These are phyloP conservation scores for Naegleria fowleri DNA, from an alignment of 208 protist genomes.

Conservation along the genomic window DNA sequence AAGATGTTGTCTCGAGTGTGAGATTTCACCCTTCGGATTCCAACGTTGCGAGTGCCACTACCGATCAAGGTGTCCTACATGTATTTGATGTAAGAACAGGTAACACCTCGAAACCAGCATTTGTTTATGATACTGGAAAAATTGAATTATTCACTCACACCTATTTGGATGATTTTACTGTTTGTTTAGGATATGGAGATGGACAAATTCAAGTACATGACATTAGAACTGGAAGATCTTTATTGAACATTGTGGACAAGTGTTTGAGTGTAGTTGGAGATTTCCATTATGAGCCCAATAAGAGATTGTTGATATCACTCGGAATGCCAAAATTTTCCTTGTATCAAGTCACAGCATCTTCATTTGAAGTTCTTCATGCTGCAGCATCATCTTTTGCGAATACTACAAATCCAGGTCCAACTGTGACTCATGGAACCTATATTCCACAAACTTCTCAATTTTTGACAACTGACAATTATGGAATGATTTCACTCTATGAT, in stretches of 20 bases:
- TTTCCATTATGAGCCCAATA: neutral
- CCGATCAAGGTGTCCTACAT: constrained; percentile 6
- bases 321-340: neutral
- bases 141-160: neutral
- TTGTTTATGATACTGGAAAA: neutral
- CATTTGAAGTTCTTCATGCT: neutral
- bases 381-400: neutral
- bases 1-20: constrained; percentile 3
- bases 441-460: neutral
- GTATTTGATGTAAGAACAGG: constrained; percentile 5
- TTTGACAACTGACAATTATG: neutral
- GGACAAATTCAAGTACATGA: constrained; percentile 18
- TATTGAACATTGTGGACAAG: neutral
- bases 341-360: neutral
- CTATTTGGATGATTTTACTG: constrained; percentile 15
- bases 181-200: constrained; percentile 25
- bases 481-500: neutral
- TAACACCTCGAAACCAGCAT: neutral
- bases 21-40: constrained; percentile 6
- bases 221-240: neutral
- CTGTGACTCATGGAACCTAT: neutral
- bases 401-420: neutral
- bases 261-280: neutral
- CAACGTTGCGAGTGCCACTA: neutral
- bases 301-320: neutral